phyloP scores from a whole-genome alignment of 2,329 filamentous ascomycete genomes.

The Zasmidium angulare region DNA sequence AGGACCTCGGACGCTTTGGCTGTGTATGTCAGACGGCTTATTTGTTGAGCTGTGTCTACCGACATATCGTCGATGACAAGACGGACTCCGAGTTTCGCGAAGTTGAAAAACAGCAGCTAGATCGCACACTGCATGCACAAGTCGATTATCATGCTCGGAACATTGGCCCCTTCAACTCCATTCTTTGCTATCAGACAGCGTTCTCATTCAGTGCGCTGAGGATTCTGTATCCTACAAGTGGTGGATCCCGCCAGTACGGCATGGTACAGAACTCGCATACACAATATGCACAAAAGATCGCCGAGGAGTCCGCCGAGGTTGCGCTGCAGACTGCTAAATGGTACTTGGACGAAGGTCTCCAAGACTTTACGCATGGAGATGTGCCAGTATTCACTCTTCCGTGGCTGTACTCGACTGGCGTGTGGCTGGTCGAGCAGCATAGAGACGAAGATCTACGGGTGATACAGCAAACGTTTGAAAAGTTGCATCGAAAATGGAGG shows the following conservation, averaged over 20 bases:
- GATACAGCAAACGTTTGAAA: neutral
- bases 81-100: neutral
- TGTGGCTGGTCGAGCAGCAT: neutral
- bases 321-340: neutral
- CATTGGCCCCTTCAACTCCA: neutral
- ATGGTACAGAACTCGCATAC: neutral
- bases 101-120: neutral
- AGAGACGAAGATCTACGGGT: neutral
- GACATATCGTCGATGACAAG: neutral
- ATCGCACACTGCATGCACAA: neutral
- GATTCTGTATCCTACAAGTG: neutral
- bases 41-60: neutral
- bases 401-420: neutral
- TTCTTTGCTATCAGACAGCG: neutral
- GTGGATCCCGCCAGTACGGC: neutral
- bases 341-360: neutral
- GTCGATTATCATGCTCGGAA: neutral
- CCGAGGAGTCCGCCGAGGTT: neutral
- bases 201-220: neutral
- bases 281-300: neutral
- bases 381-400: neutral
- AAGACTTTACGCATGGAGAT: neutral
- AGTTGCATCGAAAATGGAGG: neutral
- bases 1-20: neutral
- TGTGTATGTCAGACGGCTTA: neutral